Conservation (phyloP, 1,284 basidiomycete species). For the Meripilus lineatus region DNA sequence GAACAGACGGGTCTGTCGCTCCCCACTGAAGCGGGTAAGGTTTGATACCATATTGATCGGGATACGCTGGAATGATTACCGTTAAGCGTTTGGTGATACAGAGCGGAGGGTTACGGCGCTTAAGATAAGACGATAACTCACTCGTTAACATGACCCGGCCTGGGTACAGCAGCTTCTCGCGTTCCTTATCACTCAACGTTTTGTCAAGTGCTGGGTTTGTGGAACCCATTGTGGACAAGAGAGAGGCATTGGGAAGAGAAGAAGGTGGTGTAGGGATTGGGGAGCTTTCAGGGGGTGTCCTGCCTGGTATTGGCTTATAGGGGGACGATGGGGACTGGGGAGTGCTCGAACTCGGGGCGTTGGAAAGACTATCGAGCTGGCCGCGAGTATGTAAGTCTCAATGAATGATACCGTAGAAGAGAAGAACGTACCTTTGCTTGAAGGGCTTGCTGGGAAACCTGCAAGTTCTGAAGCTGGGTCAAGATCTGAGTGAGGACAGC, state of each 20-base stretch:
- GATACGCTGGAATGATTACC: constrained; percentile 47
- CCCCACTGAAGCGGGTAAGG: constrained; percentile 86
- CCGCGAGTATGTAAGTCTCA: not conserved
- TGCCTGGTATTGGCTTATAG: constrained; percentile 21
- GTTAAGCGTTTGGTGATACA: constrained; percentile 7
- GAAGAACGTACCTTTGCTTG: constrained; percentile 60
- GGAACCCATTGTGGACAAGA: constrained; percentile 20
- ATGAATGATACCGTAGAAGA: too few species aligned
- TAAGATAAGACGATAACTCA: constrained; percentile 31
- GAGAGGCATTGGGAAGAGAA: constrained; percentile 15
- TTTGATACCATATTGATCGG: constrained; percentile 67
- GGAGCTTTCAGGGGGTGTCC: constrained; percentile 17
- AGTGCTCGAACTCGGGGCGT: constrained; percentile 17
- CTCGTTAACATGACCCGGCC: constrained; percentile 79
- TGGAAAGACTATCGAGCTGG: constrained; percentile 35
- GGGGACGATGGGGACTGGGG: constrained; percentile 20
- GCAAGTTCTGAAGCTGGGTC: constrained; percentile 60
- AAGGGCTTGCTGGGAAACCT: constrained; percentile 67
- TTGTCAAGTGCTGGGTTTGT: constrained; percentile 16
- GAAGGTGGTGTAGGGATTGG: constrained; percentile 21
- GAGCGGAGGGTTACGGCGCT: constrained; percentile 3
- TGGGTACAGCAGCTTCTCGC: constrained; percentile 72
- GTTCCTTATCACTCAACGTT: constrained; percentile 49
- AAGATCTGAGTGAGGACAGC: constrained; percentile 70
- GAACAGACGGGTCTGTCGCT: constrained; percentile 53